These are phyloP conservation scores for Penicillium freii DNA, from an alignment of 2,329 filamentous ascomycete genomes.

Conservation along the genomic window DNA sequence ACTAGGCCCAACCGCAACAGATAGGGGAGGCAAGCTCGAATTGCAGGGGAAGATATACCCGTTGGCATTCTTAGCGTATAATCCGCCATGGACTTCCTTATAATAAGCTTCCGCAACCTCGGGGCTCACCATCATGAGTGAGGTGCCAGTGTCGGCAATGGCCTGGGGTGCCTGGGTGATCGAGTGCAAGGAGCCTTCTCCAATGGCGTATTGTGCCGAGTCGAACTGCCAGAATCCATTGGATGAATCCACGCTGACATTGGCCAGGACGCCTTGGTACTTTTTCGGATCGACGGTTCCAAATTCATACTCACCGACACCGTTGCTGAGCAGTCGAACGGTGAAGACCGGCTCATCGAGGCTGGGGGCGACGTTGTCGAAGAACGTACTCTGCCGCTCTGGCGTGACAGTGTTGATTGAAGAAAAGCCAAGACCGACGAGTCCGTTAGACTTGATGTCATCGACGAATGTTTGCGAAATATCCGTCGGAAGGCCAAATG, in stretches of 20 bases:
- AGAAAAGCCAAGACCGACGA: constrained; percentile 67
- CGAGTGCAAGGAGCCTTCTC: constrained; percentile 39
- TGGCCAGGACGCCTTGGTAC: constrained; percentile 62
- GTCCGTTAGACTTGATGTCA: constrained; percentile 64
- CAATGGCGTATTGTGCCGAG: constrained; percentile 58
- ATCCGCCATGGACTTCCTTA: constrained; percentile 52
- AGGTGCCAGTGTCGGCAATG: constrained; percentile 68
- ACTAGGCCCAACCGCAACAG: constrained; percentile 53
- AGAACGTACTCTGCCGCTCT: constrained; percentile 66
- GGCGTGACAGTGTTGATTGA: constrained; percentile 65
- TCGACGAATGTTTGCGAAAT: constrained; percentile 59
- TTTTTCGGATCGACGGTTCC: constrained; percentile 65
- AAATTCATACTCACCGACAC: constrained; percentile 69
- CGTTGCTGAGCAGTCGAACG: constrained; percentile 61
- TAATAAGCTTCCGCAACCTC: constrained; percentile 62
- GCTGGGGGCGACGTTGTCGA: constrained; percentile 63
- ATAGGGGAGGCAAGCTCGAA: constrained; percentile 53
- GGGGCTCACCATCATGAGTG: constrained; percentile 61
- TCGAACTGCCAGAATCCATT: constrained; percentile 69
- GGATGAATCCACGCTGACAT: constrained; percentile 59
- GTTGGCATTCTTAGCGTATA: constrained; percentile 44
- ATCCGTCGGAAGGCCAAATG: constrained; percentile 63
- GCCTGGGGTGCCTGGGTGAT: constrained; percentile 41
- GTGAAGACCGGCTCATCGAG: constrained; percentile 69
- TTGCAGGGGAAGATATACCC: constrained; percentile 61